Evolutionary conservation across 345 rosid species (phyloP).

Genomic region (Populus ilicifolia): DNA sequence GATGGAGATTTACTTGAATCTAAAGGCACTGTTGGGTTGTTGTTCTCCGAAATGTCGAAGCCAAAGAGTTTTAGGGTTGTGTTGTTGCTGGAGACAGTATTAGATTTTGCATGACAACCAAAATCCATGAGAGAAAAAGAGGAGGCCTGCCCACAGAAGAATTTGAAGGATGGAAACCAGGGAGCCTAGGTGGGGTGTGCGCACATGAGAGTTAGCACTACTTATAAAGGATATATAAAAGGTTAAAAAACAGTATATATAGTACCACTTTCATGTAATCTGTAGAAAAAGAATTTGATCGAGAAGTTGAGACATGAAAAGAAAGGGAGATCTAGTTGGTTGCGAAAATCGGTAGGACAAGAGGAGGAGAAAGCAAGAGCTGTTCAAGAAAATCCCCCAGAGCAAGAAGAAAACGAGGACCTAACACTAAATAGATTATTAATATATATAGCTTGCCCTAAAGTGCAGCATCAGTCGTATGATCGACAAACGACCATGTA

Average conservation of each 20-base stretch:
- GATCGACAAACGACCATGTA: not conserved
- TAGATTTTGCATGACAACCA: conserved; percentile 19
- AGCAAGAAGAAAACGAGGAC: conserved; percentile 30
- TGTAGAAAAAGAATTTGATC: not conserved
- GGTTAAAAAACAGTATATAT: not conserved
- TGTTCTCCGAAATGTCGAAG: conserved; percentile 45
- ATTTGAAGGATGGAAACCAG: not conserved
- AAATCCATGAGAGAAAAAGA: conserved; percentile 25
- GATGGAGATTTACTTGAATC: conserved; percentile 12
- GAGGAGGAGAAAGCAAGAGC: conserved; percentile 23
- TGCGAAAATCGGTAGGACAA: conserved; percentile 27
- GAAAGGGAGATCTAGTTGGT: conserved; percentile 26
- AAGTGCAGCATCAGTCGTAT: not conserved
- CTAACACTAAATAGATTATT: not conserved
- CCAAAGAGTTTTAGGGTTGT: conserved; percentile 59
- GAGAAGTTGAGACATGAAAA: conserved; percentile 14
- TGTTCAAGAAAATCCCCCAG: conserved; percentile 25
- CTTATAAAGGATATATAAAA: not conserved
- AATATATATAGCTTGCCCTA: not conserved
- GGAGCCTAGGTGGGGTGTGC: not conserved
- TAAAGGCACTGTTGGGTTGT: not conserved
- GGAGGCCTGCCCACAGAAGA: not conserved
- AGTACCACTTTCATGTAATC: not conserved
- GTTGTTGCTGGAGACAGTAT: conserved; percentile 19
- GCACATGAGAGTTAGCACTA: not conserved